Evolutionary conservation across 331 rosid genomes (phyloP).

Genomic region (Pyracantha coccinea): DNA sequence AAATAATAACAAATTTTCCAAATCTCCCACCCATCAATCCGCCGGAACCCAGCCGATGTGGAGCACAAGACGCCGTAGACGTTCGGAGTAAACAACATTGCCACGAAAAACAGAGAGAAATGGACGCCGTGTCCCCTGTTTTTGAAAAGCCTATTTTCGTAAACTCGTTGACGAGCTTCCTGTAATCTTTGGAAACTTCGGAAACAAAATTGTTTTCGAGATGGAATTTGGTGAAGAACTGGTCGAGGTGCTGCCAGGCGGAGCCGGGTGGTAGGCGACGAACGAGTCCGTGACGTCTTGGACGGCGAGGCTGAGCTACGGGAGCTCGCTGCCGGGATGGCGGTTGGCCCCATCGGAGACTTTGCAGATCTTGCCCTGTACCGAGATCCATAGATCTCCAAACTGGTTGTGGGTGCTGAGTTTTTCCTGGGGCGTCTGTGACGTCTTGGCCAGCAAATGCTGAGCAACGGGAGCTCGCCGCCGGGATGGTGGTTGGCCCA

Average conservation of each 20-base stretch:
- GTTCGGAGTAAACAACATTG: constrained; percentile 16
- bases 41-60: constrained; percentile 30
- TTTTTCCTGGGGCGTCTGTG: constrained; percentile 23
- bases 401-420: constrained; percentile 36
- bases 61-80: constrained; percentile 27
- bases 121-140: constrained; percentile 25
- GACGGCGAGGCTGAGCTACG: constrained; percentile 56
- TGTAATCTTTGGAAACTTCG: constrained; percentile 46
- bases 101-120: constrained; percentile 11
- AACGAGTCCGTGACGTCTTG: constrained; percentile 65
- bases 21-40: constrained; percentile 31
- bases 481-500: too few relatives aligned
- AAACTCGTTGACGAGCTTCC: constrained; percentile 27
- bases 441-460: too few relatives aligned
- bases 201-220: constrained; percentile 40
- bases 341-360: constrained; percentile 43
- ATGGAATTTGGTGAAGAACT: constrained; percentile 31
- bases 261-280: constrained; percentile 53
- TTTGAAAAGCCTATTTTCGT: constrained; percentile 34
- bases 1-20: too few relatives aligned
- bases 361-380: constrained; percentile 60
- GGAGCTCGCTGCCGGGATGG: constrained; percentile 66
- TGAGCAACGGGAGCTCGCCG: too few relatives aligned
- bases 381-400: constrained; percentile 63
- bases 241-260: constrained; percentile 22